Base-by-base conservation (phyloP, 2,329 filamentous ascomycete genomes). In the Fusarium succisae region DNA sequence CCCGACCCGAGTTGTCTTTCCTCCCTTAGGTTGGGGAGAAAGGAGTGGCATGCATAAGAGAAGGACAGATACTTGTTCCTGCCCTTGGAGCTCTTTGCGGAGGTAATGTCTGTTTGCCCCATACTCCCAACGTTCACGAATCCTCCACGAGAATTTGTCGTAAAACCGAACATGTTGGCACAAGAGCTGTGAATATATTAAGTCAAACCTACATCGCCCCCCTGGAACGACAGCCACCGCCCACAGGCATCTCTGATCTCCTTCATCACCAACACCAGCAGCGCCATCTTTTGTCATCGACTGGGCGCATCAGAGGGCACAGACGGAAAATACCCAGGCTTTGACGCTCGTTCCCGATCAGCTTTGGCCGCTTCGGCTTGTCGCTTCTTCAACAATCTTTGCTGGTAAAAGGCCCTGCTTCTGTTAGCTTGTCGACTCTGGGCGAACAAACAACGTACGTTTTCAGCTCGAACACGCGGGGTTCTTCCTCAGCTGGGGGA, bases 401-500 rank as follows among this genome's bases (percentile, higher is more conserved):
- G 94, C 76, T 96, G 92, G 80, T 94, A 97, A 82, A 99, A 98
- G 32, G 91, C 89, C 77, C 94, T 96, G 38, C 3, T 5, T 18
- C 26, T 30, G 53, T 74, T 15, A 73, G 41, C 32, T 15, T 53
- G 56, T 20, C 30, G 35, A 11, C 10, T 38, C 8, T 1, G 3
- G 2, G 17, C 24, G 12, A 8, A 11, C 17, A 15, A 13, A 6
- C 35, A 5, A 45, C 76, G 17, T 83, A 96, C 93, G 92, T 95
- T 79, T 96, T 93, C 66, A 98, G 86, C 74, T 93, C 90, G 83
- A 96, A 99, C 6, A 97, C 88, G 47, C 96, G 90, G 26, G 94
- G 92, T 69, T 93, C 91, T 69, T 93, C 91, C 39, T 70, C 70
- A 14, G 78, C 60, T 1, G 70, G 20, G 10, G 66, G 60, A 2